These are phyloP conservation scores for Manihot esculenta DNA, from an alignment of 441 rosid genomes.

Conservation along the genomic window DNA sequence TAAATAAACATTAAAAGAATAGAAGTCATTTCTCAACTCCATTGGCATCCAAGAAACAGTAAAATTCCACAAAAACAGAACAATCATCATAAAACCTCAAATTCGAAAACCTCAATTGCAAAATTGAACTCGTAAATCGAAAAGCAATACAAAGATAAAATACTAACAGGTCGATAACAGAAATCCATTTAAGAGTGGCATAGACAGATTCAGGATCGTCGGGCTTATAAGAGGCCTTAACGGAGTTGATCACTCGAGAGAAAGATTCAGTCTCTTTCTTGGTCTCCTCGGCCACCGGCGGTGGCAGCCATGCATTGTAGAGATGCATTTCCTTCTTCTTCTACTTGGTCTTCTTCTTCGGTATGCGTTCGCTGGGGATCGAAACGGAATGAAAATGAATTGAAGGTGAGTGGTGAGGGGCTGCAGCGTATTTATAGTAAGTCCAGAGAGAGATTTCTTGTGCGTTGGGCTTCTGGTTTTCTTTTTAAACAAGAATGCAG, in stretches of 20 bases:
- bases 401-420: not conserved
- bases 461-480: not conserved
- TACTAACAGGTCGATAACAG: conserved; percentile 82
- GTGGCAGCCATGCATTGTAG: conserved; percentile 95
- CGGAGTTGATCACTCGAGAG: conserved; percentile 60
- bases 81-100: not conserved
- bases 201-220: conserved; percentile 91
- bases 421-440: conserved; percentile 1
- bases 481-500: conserved; percentile 18
- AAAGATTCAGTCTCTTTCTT: conserved; percentile 80
- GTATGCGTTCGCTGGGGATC: not conserved
- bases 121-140: conserved; percentile 3
- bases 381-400: not conserved
- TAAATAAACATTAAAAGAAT: not conserved
- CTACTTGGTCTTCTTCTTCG: not conserved
- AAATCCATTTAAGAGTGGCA: conserved; percentile 91
- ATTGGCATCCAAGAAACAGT: not conserved
- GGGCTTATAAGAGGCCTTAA: conserved; percentile 56
- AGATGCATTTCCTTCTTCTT: conserved; percentile 60
- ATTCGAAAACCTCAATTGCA: not conserved
- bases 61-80: not conserved
- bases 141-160: not conserved
- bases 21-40: not conserved
- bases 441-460: conserved; percentile 5
- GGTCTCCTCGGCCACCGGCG: conserved; percentile 86